Percentiles rank a stretch among this genome's conserved stretches.
These are phyloP conservation scores for Apiospora malaysiana DNA, from an alignment of 2,329 filamentous ascomycete species.

Conservation along the genomic window DNA sequence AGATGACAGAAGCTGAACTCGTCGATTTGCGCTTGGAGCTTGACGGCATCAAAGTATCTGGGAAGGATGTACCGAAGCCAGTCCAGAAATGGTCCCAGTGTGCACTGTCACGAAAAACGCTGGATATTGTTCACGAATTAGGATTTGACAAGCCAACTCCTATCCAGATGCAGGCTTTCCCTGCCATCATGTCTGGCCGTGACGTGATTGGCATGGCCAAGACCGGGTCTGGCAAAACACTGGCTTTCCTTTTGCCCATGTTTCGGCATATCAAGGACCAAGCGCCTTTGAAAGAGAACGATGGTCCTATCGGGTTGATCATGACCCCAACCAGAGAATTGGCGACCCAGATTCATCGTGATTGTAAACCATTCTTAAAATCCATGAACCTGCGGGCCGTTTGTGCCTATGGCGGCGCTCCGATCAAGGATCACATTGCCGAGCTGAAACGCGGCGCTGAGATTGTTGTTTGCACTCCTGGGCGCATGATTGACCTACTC, in stretches of 20 bases:
- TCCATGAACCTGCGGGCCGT: constrained; percentile 92
- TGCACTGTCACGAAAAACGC: constrained; percentile 82
- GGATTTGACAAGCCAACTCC: constrained; percentile 89
- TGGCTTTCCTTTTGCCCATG: constrained; percentile 72
- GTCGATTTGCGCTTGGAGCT: constrained; percentile 82
- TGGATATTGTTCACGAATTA: constrained; percentile 82
- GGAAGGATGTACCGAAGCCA: constrained; percentile 87
- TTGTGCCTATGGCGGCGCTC: constrained; percentile 90
- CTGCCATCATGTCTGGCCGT: constrained; percentile 92
- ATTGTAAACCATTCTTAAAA: constrained; percentile 84
- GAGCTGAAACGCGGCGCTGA: constrained; percentile 90
- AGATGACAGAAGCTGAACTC: constrained; percentile 85
- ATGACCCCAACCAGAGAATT: constrained; percentile 94
- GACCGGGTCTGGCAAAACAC: constrained; percentile 96
- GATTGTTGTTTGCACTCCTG: constrained; percentile 95
- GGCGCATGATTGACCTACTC: constrained; percentile 92
- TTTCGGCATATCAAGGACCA: constrained; percentile 23
- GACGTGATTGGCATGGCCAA: constrained; percentile 97
- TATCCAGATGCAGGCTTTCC: constrained; percentile 94
- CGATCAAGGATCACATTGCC: constrained; percentile 97
- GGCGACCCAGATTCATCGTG: constrained; percentile 95
- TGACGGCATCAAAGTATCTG: constrained; percentile 93
- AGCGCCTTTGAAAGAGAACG: constrained; percentile 77
- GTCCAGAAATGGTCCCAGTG: constrained; percentile 98
- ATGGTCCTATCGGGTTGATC: constrained; percentile 85